Evolutionary conservation across 2,329 filamentous ascomycete genomes (phyloP), one percentile per base, ranked within the genome.

Genomic region (Xylariaceae sp.): DNA sequence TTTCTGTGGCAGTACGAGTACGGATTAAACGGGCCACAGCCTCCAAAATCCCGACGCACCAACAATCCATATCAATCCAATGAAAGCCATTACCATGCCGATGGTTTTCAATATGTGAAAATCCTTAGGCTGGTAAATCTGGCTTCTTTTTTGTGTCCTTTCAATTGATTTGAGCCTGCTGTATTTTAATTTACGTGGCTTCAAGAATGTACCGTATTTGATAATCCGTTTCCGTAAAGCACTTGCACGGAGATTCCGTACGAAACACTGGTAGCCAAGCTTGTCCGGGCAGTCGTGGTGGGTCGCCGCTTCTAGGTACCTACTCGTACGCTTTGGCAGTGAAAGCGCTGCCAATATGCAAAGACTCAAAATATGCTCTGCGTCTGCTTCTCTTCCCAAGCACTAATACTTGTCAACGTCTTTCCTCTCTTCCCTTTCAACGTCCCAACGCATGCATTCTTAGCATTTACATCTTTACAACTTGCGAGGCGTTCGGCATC

Each of bases 271-370:
- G 5, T 30, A 30, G 23, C 23, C 23, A 30, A 30, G 23, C 23
- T 30, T 30, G 23, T 30, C 23, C 23, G 23, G 23, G 23, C 23
- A 30, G 23, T n/a, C 18, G 50, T 48, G 45, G 60, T 56, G 54
- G 57, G 57, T 51, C 30, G 23, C 51, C n/a, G 51, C 47, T 52
- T 49, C n/a, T 13, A n/a, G n/a, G n/a, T n/a, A n/a, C n/a, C n/a
- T n/a, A n/a, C n/a, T n/a, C n/a, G n/a, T n/a, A 13, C 37, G 23
- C 23, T 30, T 30, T 30, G 23, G 37, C 42, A 45, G n/a, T 53
- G 44, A 45, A n/a, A 10, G 17, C 44, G 15, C 34, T 18, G 10
- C 48, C 34, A 30, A 17, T 55, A 17, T 55, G 53, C 52, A 8
- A 45, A 45, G 9, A n/a, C 42, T 45, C 23, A 45, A 45, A 42